Evolutionary conservation across 352 stramenopile species (phyloP), one percentile per base, ranked within the genome.

Genomic region (Nothophytophthora sp.): DNA sequence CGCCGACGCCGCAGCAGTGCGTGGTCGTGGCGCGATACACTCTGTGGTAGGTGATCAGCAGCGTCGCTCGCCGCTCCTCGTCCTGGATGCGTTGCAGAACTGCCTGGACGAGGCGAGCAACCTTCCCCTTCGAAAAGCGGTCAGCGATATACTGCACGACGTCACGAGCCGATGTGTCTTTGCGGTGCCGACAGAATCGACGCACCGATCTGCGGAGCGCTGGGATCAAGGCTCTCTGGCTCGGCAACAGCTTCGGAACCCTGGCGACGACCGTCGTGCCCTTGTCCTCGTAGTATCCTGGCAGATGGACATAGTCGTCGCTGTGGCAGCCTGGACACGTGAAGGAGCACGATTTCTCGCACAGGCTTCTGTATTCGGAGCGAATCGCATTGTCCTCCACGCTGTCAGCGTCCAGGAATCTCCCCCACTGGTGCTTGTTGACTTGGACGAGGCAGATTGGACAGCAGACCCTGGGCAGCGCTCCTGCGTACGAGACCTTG

Each of bases 381-480:
- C 49, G 37, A 19, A 68, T 30, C 5, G n/a, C 5, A 16, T 44
- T 16, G 3, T 41, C 28, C 15, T 33, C 25, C n/a, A 19, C 11
- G 9, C 38, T 40, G 15, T 49, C 22, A 3, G 55, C 20, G 18
- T 19, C n/a, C 37, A 64, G 33, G 11, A 27, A 53, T 9, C 36
- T 18, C 19, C 20, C 49, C 61, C 57, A 72, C 15, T 41, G 57
- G 12, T 58, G 44, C 25, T 51, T 68, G 55, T 75, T 75, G 4
- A 80, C 25, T 1, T 35, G 24, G 0, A 59, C 20, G 5, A 79
- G 51, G 35, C 72, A 83, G 18, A 77, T 53, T 29, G 69, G 72
- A 41, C 72, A 83, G 33, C 61, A 58, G 20, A 78, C 61, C 18
- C 65, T 71, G 23, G 72, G 62, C 24, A 83, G 36, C 13, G 74